Evolutionary conservation across 768 basidiomycete species (phyloP).

Genomic region (Astraeus odoratus): DNA sequence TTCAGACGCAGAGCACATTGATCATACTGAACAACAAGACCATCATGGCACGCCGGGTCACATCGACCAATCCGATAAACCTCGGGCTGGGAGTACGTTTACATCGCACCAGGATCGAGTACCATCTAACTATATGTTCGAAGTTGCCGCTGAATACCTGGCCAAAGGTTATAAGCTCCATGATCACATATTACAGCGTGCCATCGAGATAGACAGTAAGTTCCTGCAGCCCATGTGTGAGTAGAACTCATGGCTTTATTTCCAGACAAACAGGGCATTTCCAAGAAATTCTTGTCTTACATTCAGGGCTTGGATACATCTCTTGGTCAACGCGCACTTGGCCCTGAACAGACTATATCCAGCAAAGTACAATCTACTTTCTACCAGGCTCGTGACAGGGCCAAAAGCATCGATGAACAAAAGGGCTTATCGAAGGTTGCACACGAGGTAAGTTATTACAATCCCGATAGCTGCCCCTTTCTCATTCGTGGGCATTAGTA

Average conservation of each 20-base stretch:
- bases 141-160: constrained; percentile 90
- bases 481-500: constrained; percentile 41
- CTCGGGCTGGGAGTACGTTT: constrained; percentile 69
- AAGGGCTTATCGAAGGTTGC: constrained; percentile 69
- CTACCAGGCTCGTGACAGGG: constrained; percentile 58
- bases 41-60: constrained; percentile 29
- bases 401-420: constrained; percentile 73
- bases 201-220: constrained; percentile 74
- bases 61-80: constrained; percentile 87
- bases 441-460: constrained; percentile 42
- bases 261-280: constrained; percentile 80
- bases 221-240: background rate
- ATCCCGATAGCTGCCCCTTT: background rate
- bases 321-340: constrained; percentile 64
- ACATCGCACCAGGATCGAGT: background rate
- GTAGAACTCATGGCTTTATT: background rate
- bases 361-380: constrained; percentile 63
- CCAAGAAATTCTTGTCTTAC: constrained; percentile 74
- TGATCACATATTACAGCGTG: constrained; percentile 69
- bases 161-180: constrained; percentile 82
- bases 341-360: constrained; percentile 76
- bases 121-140: constrained; percentile 2
- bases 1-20: constrained; percentile 55
- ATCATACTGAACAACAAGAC: constrained; percentile 39
- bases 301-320: constrained; percentile 64